Conservation (phyloP, 2,329 filamentous ascomycete species). For the Pestalotiopsis fici region DNA sequence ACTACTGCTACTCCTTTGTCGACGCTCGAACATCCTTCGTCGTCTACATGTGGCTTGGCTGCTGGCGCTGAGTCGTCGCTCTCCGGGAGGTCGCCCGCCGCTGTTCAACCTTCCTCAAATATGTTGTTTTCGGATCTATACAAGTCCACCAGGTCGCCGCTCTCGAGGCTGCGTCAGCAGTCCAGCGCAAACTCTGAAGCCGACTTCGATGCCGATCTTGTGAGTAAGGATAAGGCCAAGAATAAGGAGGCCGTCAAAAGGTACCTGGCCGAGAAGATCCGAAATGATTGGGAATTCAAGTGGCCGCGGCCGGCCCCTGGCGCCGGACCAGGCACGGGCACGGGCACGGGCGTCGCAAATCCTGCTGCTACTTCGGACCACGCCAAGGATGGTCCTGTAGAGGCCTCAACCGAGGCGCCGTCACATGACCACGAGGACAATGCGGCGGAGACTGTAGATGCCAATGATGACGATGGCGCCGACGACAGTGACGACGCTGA, state of each 20-base stretch:
- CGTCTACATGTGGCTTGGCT: not conserved
- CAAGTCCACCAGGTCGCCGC: slow-evolving; percentile 54
- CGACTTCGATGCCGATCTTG: slow-evolving; percentile 60
- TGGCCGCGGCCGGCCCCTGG: slow-evolving; percentile 45
- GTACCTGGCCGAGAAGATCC: slow-evolving; percentile 54
- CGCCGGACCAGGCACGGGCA: not conserved
- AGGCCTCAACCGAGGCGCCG: not conserved
- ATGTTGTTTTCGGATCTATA: slow-evolving; percentile 65
- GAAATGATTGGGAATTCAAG: slow-evolving; percentile 60
- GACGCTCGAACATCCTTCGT: not conserved
- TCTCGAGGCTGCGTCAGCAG: slow-evolving; percentile 50
- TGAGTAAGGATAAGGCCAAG: slow-evolving; percentile 62
- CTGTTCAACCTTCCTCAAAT: slow-evolving; percentile 24
- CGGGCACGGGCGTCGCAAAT: not conserved
- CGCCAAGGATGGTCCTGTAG: not conserved
- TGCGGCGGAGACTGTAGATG: slow-evolving; percentile 22
- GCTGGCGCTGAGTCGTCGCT: slow-evolving; percentile 11
- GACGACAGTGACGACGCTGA: slow-evolving; percentile 45
- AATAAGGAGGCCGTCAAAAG: slow-evolving; percentile 64
- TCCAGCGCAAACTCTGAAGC: slow-evolving; percentile 27
- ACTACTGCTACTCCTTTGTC: slow-evolving; percentile 2
- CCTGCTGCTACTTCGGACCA: not conserved
- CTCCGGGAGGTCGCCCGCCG: slow-evolving; percentile 15
- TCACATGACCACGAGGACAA: not conserved
- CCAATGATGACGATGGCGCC: slow-evolving; percentile 35